A percentile compares a stretch with the other conserved stretches of the same genome.
Conservation (phyloP, 2,329 filamentous ascomycete species). For the Byssothecium circinans region DNA sequence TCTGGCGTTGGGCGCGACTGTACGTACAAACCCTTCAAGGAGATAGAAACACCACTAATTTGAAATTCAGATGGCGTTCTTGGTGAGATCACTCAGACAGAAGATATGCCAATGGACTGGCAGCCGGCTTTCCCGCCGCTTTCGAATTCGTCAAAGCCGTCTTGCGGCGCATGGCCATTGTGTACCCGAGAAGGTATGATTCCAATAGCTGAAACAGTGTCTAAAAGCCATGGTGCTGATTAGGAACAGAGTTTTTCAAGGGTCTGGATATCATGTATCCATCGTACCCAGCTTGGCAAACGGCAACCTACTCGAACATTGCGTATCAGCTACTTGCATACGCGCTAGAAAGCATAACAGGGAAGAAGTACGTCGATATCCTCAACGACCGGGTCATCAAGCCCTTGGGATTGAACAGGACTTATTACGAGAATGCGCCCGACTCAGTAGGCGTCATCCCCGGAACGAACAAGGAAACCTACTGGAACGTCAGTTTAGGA, state of each 20-base stretch:
- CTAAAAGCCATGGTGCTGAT: too few species aligned
- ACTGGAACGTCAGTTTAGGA: slow-evolving; percentile 24
- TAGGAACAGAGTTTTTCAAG: slow-evolving; percentile 41
- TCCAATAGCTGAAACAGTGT: neutral
- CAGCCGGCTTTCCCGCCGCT: slow-evolving; percentile 20
- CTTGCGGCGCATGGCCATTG: slow-evolving; percentile 27
- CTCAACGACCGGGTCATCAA: slow-evolving; percentile 42
- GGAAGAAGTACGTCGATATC: slow-evolving; percentile 38
- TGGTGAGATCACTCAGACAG: slow-evolving; percentile 25
- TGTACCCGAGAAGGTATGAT: slow-evolving; percentile 22
- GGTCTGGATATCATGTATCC: slow-evolving; percentile 38
- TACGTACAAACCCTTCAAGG: slow-evolving; percentile 4
- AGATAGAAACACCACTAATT: slow-evolving; percentile 43
- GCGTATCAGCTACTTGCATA: slow-evolving; percentile 42
- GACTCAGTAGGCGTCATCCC: slow-evolving; percentile 42
- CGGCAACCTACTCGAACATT: slow-evolving; percentile 42
- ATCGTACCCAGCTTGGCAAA: slow-evolving; percentile 35
- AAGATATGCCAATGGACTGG: slow-evolving; percentile 16
- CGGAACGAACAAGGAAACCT: slow-evolving; percentile 20
- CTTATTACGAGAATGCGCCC: slow-evolving; percentile 35
- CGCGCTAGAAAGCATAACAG: slow-evolving; percentile 46
- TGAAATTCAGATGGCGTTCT: slow-evolving; percentile 33
- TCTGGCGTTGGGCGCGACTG: slow-evolving; percentile 29
- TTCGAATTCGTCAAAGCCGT: slow-evolving; percentile 14
- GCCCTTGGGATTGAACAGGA: slow-evolving; percentile 45